A percentile compares a stretch with the other conserved stretches of the same genome.
Conservation (phyloP, 1,284 basidiomycete genomes). For the Leccinum pachyderme region DNA sequence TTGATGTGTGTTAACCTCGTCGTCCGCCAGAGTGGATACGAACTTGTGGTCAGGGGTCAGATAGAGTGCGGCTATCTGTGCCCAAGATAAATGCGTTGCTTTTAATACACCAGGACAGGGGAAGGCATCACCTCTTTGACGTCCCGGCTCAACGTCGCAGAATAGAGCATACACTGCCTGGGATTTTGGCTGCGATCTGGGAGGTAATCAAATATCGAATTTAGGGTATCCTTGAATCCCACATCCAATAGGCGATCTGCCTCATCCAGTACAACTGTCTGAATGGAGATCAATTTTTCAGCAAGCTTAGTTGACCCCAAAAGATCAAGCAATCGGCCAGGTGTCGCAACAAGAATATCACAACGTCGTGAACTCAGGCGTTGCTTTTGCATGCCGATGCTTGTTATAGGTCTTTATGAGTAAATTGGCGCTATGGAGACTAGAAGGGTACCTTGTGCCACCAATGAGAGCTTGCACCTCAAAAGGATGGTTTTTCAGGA, state of each 20-base stretch:
- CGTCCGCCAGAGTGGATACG: slow-evolving; percentile 58
- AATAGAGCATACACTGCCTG: slow-evolving; percentile 81
- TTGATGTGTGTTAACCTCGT: slow-evolving; percentile 65
- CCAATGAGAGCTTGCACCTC: slow-evolving; percentile 42
- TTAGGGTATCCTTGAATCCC: slow-evolving; percentile 80
- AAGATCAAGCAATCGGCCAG: slow-evolving; percentile 84
- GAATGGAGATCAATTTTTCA: slow-evolving; percentile 48
- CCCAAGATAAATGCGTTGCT: slow-evolving; percentile 13
- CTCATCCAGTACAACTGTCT: slow-evolving; percentile 87
- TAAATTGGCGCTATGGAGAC: not conserved
- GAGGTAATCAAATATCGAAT: slow-evolving; percentile 72
- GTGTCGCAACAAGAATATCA: slow-evolving; percentile 87
- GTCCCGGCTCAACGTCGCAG: slow-evolving; percentile 54
- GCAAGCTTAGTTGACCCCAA: slow-evolving; percentile 46
- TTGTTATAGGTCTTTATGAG: slow-evolving; percentile 7
- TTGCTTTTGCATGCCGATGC: slow-evolving; percentile 37
- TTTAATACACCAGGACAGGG: too few relatives aligned
- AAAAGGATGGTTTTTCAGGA: slow-evolving; percentile 53
- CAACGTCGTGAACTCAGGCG: slow-evolving; percentile 44
- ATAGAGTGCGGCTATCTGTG: slow-evolving; percentile 44
- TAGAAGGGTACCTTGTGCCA: slow-evolving; percentile 48
- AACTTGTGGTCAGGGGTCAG: slow-evolving; percentile 53
- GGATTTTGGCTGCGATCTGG: slow-evolving; percentile 32
- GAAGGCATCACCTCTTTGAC: slow-evolving; percentile 34
- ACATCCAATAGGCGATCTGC: slow-evolving; percentile 89